Evolutionary conservation across 257 asterid species (phyloP).

Genomic region (Rubia yunnanensis): DNA sequence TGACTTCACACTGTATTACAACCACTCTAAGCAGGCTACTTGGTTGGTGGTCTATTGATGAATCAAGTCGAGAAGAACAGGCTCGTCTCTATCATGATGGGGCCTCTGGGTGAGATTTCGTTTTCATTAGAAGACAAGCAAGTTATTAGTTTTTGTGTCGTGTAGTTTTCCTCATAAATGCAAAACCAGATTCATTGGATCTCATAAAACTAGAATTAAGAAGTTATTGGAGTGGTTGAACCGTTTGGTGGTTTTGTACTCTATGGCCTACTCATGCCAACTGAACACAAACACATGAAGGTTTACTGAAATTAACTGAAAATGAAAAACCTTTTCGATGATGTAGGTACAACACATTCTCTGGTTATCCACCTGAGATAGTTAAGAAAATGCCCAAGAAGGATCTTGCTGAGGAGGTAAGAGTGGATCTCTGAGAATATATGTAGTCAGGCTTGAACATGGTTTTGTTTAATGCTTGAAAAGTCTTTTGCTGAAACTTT

Average conservation of each 20-base stretch:
- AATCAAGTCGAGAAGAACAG: conserved; percentile 91
- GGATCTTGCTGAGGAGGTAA: conserved; percentile 98
- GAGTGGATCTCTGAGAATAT: conserved; percentile 5
- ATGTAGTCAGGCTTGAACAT: no score
- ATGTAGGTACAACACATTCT: conserved; percentile 82
- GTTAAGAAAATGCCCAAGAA: conserved; percentile 98
- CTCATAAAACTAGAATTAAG: neutral
- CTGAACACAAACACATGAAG: neutral
- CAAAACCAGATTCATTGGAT: neutral
- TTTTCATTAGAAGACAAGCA: neutral
- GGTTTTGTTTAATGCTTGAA: neutral
- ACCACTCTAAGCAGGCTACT: conserved; percentile 52
- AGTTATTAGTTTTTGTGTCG: neutral
- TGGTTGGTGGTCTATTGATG: conserved; percentile 99
- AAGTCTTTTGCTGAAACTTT: neutral
- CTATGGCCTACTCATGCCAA: neutral
- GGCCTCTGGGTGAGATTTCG: conserved; percentile 54
- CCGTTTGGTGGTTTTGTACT: neutral
- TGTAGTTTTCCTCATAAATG: neutral
- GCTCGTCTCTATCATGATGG: conserved; percentile 68
- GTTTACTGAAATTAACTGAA: conserved; percentile 1
- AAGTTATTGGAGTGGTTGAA: neutral
- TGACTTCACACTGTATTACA: conserved; percentile 6
- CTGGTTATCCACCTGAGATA: conserved; percentile 93
- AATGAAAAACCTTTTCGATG: conserved; percentile 17